Base-by-base conservation (phyloP, 2,329 filamentous ascomycete genomes). In the Fusarium odoratissimum region DNA sequence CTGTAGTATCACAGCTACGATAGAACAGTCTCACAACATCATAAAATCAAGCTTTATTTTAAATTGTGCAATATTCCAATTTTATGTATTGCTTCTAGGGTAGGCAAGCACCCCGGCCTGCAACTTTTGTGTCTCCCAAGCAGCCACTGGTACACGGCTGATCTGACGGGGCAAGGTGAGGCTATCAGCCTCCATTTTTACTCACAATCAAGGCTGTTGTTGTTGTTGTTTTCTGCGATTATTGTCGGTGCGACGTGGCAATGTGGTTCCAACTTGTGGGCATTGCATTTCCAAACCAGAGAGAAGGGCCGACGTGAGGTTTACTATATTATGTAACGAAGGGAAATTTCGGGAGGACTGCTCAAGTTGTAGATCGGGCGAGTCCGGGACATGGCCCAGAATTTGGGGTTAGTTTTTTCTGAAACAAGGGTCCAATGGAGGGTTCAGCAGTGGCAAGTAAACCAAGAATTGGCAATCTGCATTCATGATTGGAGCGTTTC, bases 261-360 rank as follows among this genome's bases (percentile, higher is more conserved):
- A 81, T 77, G 76, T 87, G 19, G 82, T 88, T 46, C 72, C 76
- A 48, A 87, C 87, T 72, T 87, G 71, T 84, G 65, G 86, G 84
- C 40, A 87, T 87, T 65, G 79, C 63, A 75, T 85, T 78, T 46
- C 79, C 79, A 46, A 81, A 82, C 82, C 78, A 28, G 11, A 45
- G 58, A 64, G 33, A 79, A 85, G 86, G 84, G 82, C 84, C 61
- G 80, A 62, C 46, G 46, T 48, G 59, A 55, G 33, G 56, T 69
- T 61, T 46, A 56, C 65, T 31, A 52, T 41, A 38, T 65, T 69
- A 69, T 64, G 66, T 75, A 64, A 69, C 84, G 58, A 56, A 69
- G 69, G 76, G 62, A 74, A 65, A 25, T 67, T 69, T 21, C 57
- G 67, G 74, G 74, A 45, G 40, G 19, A 5, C 17, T 17, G 8